Percentiles rank a stretch among this genome's conserved stretches.
Evolutionary conservation across 2,329 filamentous ascomycete species (phyloP).

Genomic region (Penicillium brasilianum): DNA sequence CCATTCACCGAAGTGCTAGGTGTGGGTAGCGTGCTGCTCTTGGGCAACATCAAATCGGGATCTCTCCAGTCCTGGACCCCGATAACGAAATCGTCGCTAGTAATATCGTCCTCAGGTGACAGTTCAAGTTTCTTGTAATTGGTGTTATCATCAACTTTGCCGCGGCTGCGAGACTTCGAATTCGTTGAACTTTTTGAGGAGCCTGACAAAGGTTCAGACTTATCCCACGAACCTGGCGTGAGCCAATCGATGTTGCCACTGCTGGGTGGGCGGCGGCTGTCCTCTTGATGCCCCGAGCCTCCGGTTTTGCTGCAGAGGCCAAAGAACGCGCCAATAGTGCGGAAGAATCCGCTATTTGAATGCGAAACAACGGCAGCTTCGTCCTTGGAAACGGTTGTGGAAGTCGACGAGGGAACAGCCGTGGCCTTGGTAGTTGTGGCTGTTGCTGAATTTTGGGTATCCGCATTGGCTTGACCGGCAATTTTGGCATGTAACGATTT

Average conservation of each 20-base stretch:
- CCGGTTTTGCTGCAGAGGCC: slow-evolving; percentile 44
- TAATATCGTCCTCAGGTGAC: slow-evolving; percentile 33
- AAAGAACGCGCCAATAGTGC: slow-evolving; percentile 51
- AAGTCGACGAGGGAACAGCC: slow-evolving; percentile 42
- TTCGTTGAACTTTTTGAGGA: slow-evolving; percentile 26
- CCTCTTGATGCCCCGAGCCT: slow-evolving; percentile 41
- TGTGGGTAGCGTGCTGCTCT: slow-evolving; percentile 33
- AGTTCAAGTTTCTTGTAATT: slow-evolving; percentile 31
- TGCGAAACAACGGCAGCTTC: slow-evolving; percentile 23
- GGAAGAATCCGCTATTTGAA: slow-evolving; percentile 44
- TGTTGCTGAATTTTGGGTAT: slow-evolving; percentile 27
- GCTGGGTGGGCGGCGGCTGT: slow-evolving; percentile 69
- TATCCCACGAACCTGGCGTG: slow-evolving; percentile 68
- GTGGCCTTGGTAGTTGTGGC: slow-evolving; percentile 38
- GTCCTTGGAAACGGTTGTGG: slow-evolving; percentile 25
- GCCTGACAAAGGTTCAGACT: slow-evolving; percentile 45
- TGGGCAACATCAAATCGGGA: slow-evolving; percentile 67
- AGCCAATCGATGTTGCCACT: slow-evolving; percentile 79
- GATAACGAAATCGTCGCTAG: slow-evolving; percentile 72
- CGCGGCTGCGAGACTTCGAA: slow-evolving; percentile 35
- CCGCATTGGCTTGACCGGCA: slow-evolving; percentile 28
- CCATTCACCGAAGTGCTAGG: slow-evolving; percentile 32
- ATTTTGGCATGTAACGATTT: slow-evolving; percentile 56
- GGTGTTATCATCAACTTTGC: slow-evolving; percentile 17
- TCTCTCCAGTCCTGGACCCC: slow-evolving; percentile 89